phyloP scores from a whole-genome alignment of 805 yeast genomes.

The Candida chilensis region DNA sequence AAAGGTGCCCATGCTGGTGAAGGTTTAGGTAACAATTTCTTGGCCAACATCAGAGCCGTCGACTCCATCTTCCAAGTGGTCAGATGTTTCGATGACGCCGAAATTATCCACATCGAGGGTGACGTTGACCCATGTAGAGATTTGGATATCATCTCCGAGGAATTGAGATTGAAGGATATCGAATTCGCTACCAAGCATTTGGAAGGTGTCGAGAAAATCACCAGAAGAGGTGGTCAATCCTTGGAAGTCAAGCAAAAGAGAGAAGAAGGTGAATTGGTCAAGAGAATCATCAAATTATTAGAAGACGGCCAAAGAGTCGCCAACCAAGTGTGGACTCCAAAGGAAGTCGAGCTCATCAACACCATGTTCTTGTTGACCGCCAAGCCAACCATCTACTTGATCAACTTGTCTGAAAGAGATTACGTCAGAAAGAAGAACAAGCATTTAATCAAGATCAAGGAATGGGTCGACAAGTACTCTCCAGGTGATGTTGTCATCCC shows the following conservation, averaged over 20 bases:
- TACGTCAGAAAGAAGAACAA: conserved; percentile 84
- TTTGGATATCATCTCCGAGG: conserved; percentile 83
- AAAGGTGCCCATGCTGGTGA: conserved; percentile 96
- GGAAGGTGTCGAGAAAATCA: conserved; percentile 70
- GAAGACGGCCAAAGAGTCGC: conserved; percentile 85
- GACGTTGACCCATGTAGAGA: conserved; percentile 95
- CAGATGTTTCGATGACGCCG: conserved; percentile 96
- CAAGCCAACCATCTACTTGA: conserved; percentile 88
- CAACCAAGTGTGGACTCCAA: conserved; percentile 78
- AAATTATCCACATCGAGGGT: conserved; percentile 93
- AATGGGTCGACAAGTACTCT: conserved; percentile 84
- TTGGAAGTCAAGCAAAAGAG: conserved; percentile 84
- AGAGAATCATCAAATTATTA: conserved; percentile 64
- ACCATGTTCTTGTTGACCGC: conserved; percentile 83
- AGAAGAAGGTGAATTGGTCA: conserved; percentile 72
- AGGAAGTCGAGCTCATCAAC: conserved; percentile 90
- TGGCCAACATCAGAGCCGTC: conserved; percentile 93
- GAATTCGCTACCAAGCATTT: conserved; percentile 83
- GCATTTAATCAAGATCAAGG: conserved; percentile 70
- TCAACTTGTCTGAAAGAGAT: conserved; percentile 85
- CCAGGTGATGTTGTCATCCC: conserved; percentile 87
- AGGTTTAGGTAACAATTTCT: conserved; percentile 96
- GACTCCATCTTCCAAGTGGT: conserved; percentile 98
- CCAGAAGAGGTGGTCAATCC: conserved; percentile 82
- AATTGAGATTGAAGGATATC: conserved; percentile 92